Evolutionary conservation across 768 basidiomycete species (phyloP).

Genomic region (Phylloporus sp.): DNA sequence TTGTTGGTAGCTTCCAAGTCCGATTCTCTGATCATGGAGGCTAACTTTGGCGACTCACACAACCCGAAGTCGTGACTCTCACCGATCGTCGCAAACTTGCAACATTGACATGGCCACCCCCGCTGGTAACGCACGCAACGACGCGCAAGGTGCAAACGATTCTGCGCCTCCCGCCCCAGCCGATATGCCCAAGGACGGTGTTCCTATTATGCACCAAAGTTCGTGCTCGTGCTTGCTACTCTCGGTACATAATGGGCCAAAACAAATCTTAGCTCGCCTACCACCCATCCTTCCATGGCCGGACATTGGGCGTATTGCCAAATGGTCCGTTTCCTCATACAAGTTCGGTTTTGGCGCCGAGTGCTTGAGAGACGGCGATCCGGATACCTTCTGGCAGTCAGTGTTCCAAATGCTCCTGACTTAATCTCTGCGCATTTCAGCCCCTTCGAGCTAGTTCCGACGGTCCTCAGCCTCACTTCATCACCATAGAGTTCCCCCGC

Average conservation of each 20-base stretch:
- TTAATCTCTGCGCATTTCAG: not conserved
- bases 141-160: constrained; percentile 11
- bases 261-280: constrained; percentile 26
- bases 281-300: constrained; percentile 64
- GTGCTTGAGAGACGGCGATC: constrained; percentile 81
- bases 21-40: not conserved
- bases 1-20: not conserved
- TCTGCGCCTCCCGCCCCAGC: constrained; percentile 12
- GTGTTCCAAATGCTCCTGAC: constrained; percentile 29
- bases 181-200: constrained; percentile 30
- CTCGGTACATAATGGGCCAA: constrained; percentile 3
- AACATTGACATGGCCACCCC: constrained; percentile 15
- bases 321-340: constrained; percentile 94
- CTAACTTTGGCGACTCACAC: no score
- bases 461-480: constrained; percentile 95
- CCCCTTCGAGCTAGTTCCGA: constrained; percentile 60
- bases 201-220: constrained; percentile 39
- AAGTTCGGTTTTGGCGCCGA: constrained; percentile 97
- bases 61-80: not conserved
- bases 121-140: constrained; percentile 4
- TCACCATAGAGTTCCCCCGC: constrained; percentile 89
- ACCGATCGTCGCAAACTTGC: not conserved
- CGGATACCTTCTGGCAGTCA: constrained; percentile 98
- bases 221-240: constrained; percentile 5
- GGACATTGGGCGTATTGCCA: constrained; percentile 82